Base-by-base conservation (phyloP, 2,329 filamentous ascomycete genomes). In the Falciphora oryzae region DNA sequence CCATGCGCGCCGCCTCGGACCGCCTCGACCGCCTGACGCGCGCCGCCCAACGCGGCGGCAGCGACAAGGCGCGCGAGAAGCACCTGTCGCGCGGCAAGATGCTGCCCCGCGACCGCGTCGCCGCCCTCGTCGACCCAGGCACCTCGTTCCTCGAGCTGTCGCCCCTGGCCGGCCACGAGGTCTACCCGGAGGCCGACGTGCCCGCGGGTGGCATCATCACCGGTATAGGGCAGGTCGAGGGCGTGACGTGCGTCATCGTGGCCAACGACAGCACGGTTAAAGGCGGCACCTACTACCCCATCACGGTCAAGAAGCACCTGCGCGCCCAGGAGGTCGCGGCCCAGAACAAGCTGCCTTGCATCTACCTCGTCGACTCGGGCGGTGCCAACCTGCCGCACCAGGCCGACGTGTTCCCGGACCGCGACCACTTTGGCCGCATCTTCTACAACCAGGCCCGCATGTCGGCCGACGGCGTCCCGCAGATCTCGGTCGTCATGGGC, bases 381-480 rank as follows among this genome's bases (percentile, higher is more conserved):
- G 94, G 94, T 68, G 95, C 93, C 65, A 97, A 98, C 75, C 85
- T 99, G 25, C 95, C 93, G 18, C 91, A 97, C 73, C 94, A 99
- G 78, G 90, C 93, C 53, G 92, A 97, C 73, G 94, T 98, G 65
- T 98, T 99, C 76, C 95, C 94, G 1, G 94, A 98, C 75, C 85
- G 89, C 69, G 92, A 97, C 64, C 94, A 98, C 76, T 98, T 99
- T 74, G 93, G 94, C 50, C 91, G 94, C 69, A 97, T 98, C 74
- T 99, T 99, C 82, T 99, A 90, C 83, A 97, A 99, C 79, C 94
- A 99, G 77, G 94, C 95, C 3, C 84, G 92, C 72, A 97, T 98
- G 93, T 95, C 91, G 70, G 85, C 90, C 2, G 79, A 89, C 69
- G 92, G 93, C 5, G 96, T 98, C 67, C 94, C 94, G 1, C 94